phyloP scores from a whole-genome alignment of 768 basidiomycete genomes.

The Mycena galopus region DNA sequence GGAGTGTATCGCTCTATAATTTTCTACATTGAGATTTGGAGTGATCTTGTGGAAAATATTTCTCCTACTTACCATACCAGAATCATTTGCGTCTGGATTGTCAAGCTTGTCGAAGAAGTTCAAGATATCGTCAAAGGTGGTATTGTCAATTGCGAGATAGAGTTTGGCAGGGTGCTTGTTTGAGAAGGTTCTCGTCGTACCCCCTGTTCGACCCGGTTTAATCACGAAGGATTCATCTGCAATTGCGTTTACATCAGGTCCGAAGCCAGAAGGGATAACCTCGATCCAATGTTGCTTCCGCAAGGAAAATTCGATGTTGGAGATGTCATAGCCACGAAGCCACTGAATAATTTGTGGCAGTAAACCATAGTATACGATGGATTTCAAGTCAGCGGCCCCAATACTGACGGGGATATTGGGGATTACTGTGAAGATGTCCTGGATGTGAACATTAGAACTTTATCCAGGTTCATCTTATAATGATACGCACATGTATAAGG shows the following conservation, averaged over 20 bases:
- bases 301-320: not conserved
- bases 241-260: constrained; percentile 7
- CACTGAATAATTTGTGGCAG: constrained; percentile 2
- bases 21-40: no score
- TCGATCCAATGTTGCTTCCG: constrained; percentile 7
- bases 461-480: no score
- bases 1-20: no score
- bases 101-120: constrained; percentile 8
- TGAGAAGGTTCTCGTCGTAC: not conserved
- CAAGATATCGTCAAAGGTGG: not conserved
- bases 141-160: constrained; percentile 1
- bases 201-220: not conserved
- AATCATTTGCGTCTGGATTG: not conserved
- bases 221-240: constrained; percentile 1
- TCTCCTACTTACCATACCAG: not conserved
- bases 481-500: not conserved
- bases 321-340: not conserved
- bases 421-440: not conserved
- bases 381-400: not conserved
- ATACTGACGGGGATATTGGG: not conserved
- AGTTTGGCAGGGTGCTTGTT: constrained; percentile 7
- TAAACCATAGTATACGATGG: not conserved
- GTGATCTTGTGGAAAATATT: no score
- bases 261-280: not conserved
- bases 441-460: no score